A percentile compares a stretch with the other conserved stretches of the same genome.
phyloP scores from a whole-genome alignment of 2,329 filamentous ascomycete genomes.

The Emergomyces orientalis region DNA sequence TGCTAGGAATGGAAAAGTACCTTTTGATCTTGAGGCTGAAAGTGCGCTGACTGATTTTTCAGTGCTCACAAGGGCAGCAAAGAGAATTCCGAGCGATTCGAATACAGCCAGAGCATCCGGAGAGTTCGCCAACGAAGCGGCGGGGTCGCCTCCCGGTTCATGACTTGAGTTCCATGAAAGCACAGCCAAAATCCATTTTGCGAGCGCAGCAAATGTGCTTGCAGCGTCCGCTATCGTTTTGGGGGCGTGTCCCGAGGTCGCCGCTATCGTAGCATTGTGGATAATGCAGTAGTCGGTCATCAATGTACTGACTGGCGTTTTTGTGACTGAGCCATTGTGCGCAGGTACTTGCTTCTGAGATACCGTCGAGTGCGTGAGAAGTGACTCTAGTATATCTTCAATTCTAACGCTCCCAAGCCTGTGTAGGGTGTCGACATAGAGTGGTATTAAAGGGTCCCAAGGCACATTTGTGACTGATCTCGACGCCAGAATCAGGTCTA shows the following conservation, averaged over 20 bases:
- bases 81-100: constrained; percentile 34
- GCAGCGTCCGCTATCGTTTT: constrained; percentile 25
- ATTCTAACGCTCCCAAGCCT: constrained; percentile 26
- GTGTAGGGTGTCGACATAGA: constrained; percentile 33
- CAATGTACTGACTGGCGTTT: constrained; percentile 21
- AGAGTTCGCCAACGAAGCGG: constrained; percentile 25
- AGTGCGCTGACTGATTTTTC: constrained; percentile 30
- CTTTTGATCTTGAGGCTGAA: constrained; percentile 27
- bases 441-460: constrained; percentile 36
- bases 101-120: constrained; percentile 34
- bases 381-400: constrained; percentile 26
- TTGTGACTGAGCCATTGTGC: constrained; percentile 11
- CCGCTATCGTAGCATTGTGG: constrained; percentile 33
- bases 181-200: constrained; percentile 33
- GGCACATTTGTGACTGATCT: constrained; percentile 25
- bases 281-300: constrained; percentile 37
- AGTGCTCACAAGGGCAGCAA: constrained; percentile 32
- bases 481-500: constrained; percentile 30
- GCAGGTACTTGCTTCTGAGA: constrained; percentile 12
- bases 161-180: constrained; percentile 27
- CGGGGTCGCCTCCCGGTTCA: constrained; percentile 19
- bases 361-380: constrained; percentile 31
- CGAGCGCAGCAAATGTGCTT: constrained; percentile 26
- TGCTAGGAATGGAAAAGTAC: constrained; percentile 18
- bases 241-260: constrained; percentile 29